Conservation (phyloP, 108 stramenopile species). For the Cyclotella choctawhatcheeana region DNA sequence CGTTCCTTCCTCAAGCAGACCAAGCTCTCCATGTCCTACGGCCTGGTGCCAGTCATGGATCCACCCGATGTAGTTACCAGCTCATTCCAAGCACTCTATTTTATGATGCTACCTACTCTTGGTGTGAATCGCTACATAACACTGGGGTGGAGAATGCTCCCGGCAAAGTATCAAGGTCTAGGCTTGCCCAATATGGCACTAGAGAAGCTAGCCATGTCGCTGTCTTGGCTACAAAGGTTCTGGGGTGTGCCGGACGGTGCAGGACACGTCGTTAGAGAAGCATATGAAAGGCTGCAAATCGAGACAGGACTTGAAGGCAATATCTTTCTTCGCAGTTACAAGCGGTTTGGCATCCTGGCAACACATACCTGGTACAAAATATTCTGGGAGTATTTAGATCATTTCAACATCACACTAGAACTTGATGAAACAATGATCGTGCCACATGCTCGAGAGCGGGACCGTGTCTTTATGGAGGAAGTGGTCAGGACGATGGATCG, state of each 20-base stretch:
- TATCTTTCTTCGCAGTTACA: not conserved
- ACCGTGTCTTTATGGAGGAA: not conserved
- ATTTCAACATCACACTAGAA: not conserved
- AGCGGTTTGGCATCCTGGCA: not conserved
- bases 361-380: conserved; percentile 11
- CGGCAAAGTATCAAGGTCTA: conserved; percentile 1
- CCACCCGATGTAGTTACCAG: not conserved
- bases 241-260: not conserved
- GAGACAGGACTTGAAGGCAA: conserved; percentile 17
- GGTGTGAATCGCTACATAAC: conserved; percentile 11
- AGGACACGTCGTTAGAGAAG: not conserved
- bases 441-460: not conserved
- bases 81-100: not conserved
- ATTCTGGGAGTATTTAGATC: not conserved
- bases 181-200: conserved; percentile 11
- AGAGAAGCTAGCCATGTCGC: not conserved
- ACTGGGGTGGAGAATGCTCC: not conserved
- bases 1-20: not conserved
- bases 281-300: conserved; percentile 6
- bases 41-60: not conserved
- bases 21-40: not conserved
- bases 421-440: not conserved
- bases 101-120: not conserved
- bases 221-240: not conserved
- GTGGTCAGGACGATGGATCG: not conserved